These are phyloP conservation scores for Aspergillus texensis DNA, from an alignment of 2,329 filamentous ascomycete species.

Conservation along the genomic window DNA sequence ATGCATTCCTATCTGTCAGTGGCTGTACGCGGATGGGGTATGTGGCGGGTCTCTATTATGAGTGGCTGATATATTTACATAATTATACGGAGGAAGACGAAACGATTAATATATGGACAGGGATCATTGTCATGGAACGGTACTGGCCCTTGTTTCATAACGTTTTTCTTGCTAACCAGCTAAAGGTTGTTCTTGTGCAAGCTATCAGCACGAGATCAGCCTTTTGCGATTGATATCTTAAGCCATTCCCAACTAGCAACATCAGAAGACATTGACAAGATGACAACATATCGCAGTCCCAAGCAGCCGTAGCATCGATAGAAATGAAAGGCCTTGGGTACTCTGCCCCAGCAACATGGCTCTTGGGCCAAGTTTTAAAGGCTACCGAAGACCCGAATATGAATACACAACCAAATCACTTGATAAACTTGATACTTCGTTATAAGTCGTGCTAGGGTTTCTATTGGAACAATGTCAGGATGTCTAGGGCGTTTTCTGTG, in stretches of 20 bases:
- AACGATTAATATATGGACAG: slow-evolving; percentile 35
- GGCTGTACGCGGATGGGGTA: slow-evolving; percentile 31
- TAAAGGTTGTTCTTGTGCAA: background rate
- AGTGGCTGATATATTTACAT: background rate
- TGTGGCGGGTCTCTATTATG: slow-evolving; percentile 21
- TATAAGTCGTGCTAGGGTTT: slow-evolving; percentile 13
- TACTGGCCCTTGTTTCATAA: slow-evolving; percentile 7
- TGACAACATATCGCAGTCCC: background rate
- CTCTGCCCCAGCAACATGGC: slow-evolving; percentile 25
- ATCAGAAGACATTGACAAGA: background rate
- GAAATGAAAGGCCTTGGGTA: slow-evolving; percentile 23
- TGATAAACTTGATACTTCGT: slow-evolving; percentile 14
- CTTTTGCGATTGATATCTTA: background rate
- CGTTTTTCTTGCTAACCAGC: background rate
- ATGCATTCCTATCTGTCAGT: slow-evolving; percentile 28
- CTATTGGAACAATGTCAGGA: background rate
- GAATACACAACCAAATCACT: background rate
- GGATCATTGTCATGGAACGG: slow-evolving; percentile 32
- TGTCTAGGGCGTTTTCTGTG: background rate
- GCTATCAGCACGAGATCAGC: background rate
- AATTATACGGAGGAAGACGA: slow-evolving; percentile 17
- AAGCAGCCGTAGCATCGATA: background rate
- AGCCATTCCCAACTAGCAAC: background rate
- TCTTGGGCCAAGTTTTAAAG: slow-evolving; percentile 25
- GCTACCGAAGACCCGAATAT: background rate